Percentiles rank a stretch among this genome's conserved stretches.
These are phyloP conservation scores for Arthrobotrys sphaeroides DNA, from an alignment of 2,329 filamentous ascomycete genomes.

Conservation along the genomic window DNA sequence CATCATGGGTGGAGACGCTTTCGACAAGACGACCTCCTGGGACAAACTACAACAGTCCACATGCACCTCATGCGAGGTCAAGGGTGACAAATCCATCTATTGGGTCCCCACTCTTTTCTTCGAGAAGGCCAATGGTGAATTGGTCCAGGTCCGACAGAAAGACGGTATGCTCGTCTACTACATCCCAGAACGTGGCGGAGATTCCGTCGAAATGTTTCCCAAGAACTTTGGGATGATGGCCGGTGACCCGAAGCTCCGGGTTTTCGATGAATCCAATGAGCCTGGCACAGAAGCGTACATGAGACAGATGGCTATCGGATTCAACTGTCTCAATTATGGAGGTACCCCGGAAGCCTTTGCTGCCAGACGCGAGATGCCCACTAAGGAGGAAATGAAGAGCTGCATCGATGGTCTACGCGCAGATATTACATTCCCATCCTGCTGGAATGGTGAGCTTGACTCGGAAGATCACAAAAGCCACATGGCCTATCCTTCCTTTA, in stretches of 20 bases:
- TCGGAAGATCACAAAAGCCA: constrained; percentile 69
- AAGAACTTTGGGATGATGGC: constrained; percentile 82
- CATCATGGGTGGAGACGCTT: constrained; percentile 77
- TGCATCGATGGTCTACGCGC: constrained; percentile 83
- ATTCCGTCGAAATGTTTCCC: constrained; percentile 76
- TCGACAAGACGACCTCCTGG: constrained; percentile 69
- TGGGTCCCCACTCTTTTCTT: constrained; percentile 86
- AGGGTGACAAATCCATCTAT: constrained; percentile 85
- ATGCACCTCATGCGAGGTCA: constrained; percentile 84
- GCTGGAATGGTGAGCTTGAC: constrained; percentile 79
- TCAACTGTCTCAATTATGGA: constrained; percentile 91
- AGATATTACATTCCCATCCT: constrained; percentile 88
- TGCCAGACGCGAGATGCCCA: constrained; percentile 81
- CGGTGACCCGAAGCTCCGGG: constrained; percentile 74
- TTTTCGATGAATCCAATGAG: constrained; percentile 74
- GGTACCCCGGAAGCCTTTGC: constrained; percentile 75
- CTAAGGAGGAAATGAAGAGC: constrained; percentile 79
- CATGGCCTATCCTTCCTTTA: constrained; percentile 79
- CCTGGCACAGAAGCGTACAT: constrained; percentile 74
- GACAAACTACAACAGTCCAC: constrained; percentile 69
- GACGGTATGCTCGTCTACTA: constrained; percentile 87
- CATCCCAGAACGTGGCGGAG: constrained; percentile 64
- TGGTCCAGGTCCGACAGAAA: constrained; percentile 75
- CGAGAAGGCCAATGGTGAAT: constrained; percentile 72
- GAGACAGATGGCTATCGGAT: constrained; percentile 82